Evolutionary conservation across 2,329 filamentous ascomycete species (phyloP).

Genomic region (Cercospora zeae-maydis): DNA sequence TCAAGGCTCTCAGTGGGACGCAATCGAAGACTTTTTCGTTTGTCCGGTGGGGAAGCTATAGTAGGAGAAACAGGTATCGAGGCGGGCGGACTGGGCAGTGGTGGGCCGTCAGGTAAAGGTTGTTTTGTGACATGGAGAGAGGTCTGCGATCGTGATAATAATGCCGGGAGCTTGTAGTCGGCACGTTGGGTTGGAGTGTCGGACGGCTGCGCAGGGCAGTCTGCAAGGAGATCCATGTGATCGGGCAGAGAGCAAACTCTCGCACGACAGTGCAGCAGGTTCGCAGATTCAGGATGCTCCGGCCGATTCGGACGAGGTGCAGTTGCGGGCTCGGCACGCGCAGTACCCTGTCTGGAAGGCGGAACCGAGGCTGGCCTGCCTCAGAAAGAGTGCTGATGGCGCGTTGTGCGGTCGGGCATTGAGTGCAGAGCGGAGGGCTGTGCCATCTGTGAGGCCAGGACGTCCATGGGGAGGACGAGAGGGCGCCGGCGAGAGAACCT

Average conservation of each 20-base stretch:
- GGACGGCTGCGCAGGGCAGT: constrained; percentile 12
- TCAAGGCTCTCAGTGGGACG: constrained; percentile 20
- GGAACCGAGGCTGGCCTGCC: constrained; percentile 6
- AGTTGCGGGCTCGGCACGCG: constrained; percentile 8
- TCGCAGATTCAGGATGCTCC: constrained; percentile 21
- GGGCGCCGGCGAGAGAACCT: not conserved
- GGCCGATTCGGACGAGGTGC: constrained; percentile 17
- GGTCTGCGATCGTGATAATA: constrained; percentile 18
- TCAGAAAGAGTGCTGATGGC: constrained; percentile 11
- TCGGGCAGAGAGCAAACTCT: constrained; percentile 14
- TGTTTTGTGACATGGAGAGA: constrained; percentile 13
- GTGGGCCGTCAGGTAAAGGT: constrained; percentile 5
- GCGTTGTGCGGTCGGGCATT: not conserved
- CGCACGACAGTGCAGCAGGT: constrained; percentile 22
- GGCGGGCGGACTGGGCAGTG: not conserved
- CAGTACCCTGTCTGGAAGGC: constrained; percentile 4
- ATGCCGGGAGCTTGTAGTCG: constrained; percentile 17
- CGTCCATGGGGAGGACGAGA: not conserved
- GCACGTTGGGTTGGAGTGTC: constrained; percentile 16
- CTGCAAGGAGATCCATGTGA: constrained; percentile 25
- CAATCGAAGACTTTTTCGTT: constrained; percentile 22
- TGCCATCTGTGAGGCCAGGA: not conserved
- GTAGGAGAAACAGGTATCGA: constrained; percentile 13
- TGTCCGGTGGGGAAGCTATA: constrained; percentile 11
- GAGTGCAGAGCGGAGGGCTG: not conserved